Percentiles rank a stretch among this genome's conserved stretches.
phyloP scores from a whole-genome alignment of 768 basidiomycete genomes.

The Jaapia argillacea region DNA sequence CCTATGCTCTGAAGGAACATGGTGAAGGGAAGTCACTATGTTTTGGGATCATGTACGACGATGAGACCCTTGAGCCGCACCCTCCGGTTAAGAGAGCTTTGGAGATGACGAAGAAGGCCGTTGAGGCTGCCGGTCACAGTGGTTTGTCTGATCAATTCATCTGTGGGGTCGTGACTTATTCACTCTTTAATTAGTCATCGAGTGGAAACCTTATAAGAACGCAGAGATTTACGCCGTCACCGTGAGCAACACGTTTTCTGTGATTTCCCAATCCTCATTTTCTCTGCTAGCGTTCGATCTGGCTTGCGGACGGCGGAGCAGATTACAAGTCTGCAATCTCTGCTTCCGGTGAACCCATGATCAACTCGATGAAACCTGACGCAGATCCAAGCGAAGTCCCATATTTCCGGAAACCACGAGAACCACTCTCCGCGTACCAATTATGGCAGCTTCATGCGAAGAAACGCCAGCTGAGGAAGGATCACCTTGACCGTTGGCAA shows the following conservation, averaged over 20 bases:
- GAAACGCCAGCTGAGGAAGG: conserved; percentile 38
- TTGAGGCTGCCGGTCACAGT: conserved; percentile 23
- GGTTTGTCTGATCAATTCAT: conserved; percentile 10
- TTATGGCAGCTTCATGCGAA: conserved; percentile 62
- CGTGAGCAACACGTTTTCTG: conserved; percentile 6
- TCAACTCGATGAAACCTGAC: conserved; percentile 13
- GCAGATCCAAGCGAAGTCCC: conserved; percentile 13
- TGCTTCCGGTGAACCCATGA: conserved; percentile 14
- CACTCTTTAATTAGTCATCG: conserved; percentile 18
- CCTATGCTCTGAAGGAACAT: conserved; percentile 18
- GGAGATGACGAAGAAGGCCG: conserved; percentile 18
- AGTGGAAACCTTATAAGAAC: conserved; percentile 20
- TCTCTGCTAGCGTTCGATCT: conserved; percentile 11
- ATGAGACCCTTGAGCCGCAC: conserved; percentile 20
- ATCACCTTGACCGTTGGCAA: conserved; percentile 57
- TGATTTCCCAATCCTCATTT: neutral
- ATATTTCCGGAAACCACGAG: neutral
- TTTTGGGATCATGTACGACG: conserved; percentile 22
- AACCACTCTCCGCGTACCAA: conserved; percentile 35
- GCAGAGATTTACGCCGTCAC: conserved; percentile 12
- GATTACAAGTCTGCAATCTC: conserved; percentile 10
- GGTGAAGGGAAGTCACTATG: conserved; percentile 20
- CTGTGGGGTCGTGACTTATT: neutral
- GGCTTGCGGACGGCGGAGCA: conserved; percentile 11
- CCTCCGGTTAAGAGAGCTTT: conserved; percentile 25